Base-by-base conservation (phyloP, 2,329 filamentous ascomycete genomes). In the Aspergillus uvarum region DNA sequence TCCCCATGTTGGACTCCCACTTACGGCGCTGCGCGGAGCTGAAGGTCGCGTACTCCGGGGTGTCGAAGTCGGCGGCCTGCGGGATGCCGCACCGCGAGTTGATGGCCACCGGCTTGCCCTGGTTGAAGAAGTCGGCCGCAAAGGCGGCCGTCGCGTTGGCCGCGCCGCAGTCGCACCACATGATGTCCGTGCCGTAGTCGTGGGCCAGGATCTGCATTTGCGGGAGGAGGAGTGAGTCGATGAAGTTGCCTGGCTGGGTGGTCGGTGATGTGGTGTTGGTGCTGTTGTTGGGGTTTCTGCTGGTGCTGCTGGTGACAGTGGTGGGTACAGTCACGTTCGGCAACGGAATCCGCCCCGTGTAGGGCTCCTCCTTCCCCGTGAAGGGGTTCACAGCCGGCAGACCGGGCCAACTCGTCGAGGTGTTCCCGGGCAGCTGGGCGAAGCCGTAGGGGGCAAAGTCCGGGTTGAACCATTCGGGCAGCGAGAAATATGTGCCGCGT, bases 1-100 rank as follows among this genome's bases (percentile, higher is more conserved):
- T 84, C 42, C 85, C 85, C 47, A 78, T 77, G 70, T 82, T 87
- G 47, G 74, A 81, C 71, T 87, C 85, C 84, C 84, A 87, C 70
- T 87, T 87, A 29, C 82, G 76, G 32, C 75, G 68, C 68, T 85
- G 82, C 8, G 81, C 78, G 3, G 79, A 76, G 2, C 76, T 72
- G 67, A 82, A 85, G 7, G 76, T 77, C 29, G 76, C 74, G 67
- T 87, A 87, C 68, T 87, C 85, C 0, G 85, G 85, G 1, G 84
- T 87, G 68, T 87, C 84, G 64, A 86, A 87, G 72, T 87, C 84
- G 24, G 52, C 38, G 16, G 47, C n/a, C 12, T 79, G 79, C 0
- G 81, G 75, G 0, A 84, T 70, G 3, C 85, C 85, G 68, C 85
- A 87, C 7, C 85, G 81, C 50, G 78, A 78, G 72, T 87, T 85